A percentile compares a stretch with the other conserved stretches of the same genome.
Conservation (phyloP, 139 green algal species). For the Micractinium conductrix region DNA sequence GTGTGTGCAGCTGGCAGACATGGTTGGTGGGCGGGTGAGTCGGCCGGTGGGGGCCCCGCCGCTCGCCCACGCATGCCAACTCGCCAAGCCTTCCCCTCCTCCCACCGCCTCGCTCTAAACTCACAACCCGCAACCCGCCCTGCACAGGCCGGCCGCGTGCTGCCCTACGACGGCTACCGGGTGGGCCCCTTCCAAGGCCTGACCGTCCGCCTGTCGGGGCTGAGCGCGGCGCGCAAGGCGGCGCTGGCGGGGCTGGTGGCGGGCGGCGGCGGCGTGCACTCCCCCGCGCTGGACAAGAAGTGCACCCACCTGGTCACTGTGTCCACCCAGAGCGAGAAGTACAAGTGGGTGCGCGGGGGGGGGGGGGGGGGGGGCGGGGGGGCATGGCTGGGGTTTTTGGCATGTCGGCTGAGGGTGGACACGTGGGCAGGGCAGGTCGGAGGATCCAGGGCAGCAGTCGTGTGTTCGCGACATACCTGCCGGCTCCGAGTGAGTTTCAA, state of each 20-base stretch:
- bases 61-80: neutral
- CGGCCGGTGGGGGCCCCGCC: neutral
- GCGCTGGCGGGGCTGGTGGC: slow-evolving; percentile 14
- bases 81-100: neutral
- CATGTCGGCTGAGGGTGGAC: too few relatives aligned
- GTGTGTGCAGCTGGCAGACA: neutral
- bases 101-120: neutral
- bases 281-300: slow-evolving; percentile 15
- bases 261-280: slow-evolving; percentile 35
- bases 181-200: slow-evolving; percentile 36
- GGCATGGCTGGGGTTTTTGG: neutral
- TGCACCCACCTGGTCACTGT: slow-evolving; percentile 53
- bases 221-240: slow-evolving; percentile 13
- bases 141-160: neutral
- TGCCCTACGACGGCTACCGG: slow-evolving; percentile 21
- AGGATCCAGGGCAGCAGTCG: too few relatives aligned
- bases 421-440: too few relatives aligned
- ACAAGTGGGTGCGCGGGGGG: slow-evolving; percentile 18
- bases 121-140: neutral
- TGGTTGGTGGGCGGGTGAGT: neutral
- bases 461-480: too few relatives aligned
- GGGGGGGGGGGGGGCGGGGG: too few relatives aligned
- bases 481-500: too few relatives aligned
- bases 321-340: slow-evolving; percentile 43
- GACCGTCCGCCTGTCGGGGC: slow-evolving; percentile 45